Conservation (phyloP, 2,329 filamentous ascomycete species). For the Aschersonia sp. region DNA sequence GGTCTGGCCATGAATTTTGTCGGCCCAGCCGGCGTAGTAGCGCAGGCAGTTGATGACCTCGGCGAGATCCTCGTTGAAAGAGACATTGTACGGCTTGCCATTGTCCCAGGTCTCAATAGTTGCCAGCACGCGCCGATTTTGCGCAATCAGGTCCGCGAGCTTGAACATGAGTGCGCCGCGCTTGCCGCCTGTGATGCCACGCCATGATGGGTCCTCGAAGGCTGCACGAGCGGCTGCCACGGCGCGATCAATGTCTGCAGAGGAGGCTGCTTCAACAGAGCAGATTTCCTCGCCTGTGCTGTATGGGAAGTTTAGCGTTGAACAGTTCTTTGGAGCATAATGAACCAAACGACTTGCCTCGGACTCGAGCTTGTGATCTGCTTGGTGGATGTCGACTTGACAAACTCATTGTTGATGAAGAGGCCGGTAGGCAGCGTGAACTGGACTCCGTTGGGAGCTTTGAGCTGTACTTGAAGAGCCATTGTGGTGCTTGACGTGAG, state of each 20-base stretch:
- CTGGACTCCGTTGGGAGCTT: conserved; percentile 44
- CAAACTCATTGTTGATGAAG: conserved; percentile 68
- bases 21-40: conserved; percentile 68
- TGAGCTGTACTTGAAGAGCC: conserved; percentile 10
- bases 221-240: conserved; percentile 44
- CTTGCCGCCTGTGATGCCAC: conserved; percentile 49
- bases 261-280: conserved; percentile 15
- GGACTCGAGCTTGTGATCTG: conserved; percentile 46
- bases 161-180: conserved; percentile 57
- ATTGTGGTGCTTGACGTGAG: not conserved
- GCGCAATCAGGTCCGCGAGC: conserved; percentile 55
- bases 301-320: not conserved
- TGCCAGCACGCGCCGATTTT: conserved; percentile 36
- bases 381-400: conserved; percentile 40
- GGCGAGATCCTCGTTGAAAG: conserved; percentile 50
- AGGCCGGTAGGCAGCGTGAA: conserved; percentile 54
- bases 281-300: conserved; percentile 18
- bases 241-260: conserved; percentile 17
- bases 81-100: conserved; percentile 49
- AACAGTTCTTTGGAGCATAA: not conserved
- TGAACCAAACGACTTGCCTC: conserved; percentile 11
- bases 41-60: conserved; percentile 34
- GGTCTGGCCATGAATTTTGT: conserved; percentile 65
- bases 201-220: conserved; percentile 53
- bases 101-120: conserved; percentile 70